Conservation (phyloP, 2,329 filamentous ascomycete species). For the Penicillium sp. region DNA sequence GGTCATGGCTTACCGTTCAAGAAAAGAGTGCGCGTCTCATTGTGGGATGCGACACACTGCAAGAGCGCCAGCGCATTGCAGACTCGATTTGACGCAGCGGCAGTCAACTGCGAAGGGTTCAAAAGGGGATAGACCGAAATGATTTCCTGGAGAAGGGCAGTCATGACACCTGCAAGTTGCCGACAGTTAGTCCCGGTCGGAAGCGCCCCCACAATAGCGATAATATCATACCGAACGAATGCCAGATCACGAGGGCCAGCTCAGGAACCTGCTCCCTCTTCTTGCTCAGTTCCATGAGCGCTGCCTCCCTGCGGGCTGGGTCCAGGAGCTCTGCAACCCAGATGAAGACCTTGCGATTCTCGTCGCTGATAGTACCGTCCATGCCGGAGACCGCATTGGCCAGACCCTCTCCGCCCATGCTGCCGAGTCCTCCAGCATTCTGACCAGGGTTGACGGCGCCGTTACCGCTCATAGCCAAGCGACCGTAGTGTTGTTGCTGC, state of each 20-base stretch:
- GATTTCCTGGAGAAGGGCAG: slow-evolving; percentile 93
- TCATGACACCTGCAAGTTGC: slow-evolving; percentile 79
- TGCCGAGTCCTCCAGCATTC: slow-evolving; percentile 41
- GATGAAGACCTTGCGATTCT: slow-evolving; percentile 87
- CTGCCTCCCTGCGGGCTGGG: slow-evolving; percentile 82
- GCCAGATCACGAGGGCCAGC: slow-evolving; percentile 93
- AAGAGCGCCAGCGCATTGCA: slow-evolving; percentile 95
- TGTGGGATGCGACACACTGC: slow-evolving; percentile 96
- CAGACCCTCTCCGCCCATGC: slow-evolving; percentile 48
- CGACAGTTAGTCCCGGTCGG: slow-evolving; percentile 23
- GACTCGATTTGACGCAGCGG: slow-evolving; percentile 94
- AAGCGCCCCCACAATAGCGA: slow-evolving; percentile 14
- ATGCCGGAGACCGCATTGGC: slow-evolving; percentile 43
- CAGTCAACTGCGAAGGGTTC: slow-evolving; percentile 94
- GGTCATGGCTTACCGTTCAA: slow-evolving; percentile 70
- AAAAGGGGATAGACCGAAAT: slow-evolving; percentile 97
- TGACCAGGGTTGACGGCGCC: slow-evolving; percentile 39
- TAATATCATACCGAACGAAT: slow-evolving; percentile 79
- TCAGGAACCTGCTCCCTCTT: slow-evolving; percentile 98
- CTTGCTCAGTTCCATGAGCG: slow-evolving; percentile 93
- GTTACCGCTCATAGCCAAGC: slow-evolving; percentile 67
- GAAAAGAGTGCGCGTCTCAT: slow-evolving; percentile 91
- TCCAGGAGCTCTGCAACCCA: slow-evolving; percentile 92
- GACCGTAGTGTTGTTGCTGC: slow-evolving; percentile 64
- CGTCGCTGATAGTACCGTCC: slow-evolving; percentile 74